Base-by-base conservation (phyloP, 202 grass and related monocot species). In the Digitaria exilis region DNA sequence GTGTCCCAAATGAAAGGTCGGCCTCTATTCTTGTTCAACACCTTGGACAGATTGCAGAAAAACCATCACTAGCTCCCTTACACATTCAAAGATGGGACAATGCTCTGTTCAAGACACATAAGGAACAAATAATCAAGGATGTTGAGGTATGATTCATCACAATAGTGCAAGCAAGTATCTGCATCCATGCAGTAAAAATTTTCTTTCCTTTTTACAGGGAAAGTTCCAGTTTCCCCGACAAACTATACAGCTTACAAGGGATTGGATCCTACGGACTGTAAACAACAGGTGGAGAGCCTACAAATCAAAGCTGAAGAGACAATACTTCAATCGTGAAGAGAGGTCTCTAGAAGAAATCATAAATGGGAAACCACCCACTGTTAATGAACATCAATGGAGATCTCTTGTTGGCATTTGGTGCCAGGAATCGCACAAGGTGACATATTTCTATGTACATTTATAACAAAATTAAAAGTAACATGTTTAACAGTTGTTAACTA, bases 1-100 rank as follows among this genome's bases (percentile, higher is more conserved):
- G 78, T 71, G 52, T 54, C 1, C 62, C 60, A 5, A 79, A 79
- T 52, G 59, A 65, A 37, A 65, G 44, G 30, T 65, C 60, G 32
- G 35, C 22, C 15, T 69, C 65, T 9, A 69, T 80, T 70, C 65
- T 80, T 57, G 50, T 63, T 0, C 15, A 26, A 0, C 11, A 69
- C 19, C 49, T 80, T 80, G 62, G 64, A 3, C 0, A 43, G 1
- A 7, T 60, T 11, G 52, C 65, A 60, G 1, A 67, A 16, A 71
- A 2, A 3, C 13, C 37, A 24, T 69, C 78, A 19, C 21, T 80
- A 18, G 63, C 54, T 32, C 79, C 66, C 5, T 24, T 81, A 4
- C 6, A 81, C 37, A 46, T 69, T 56, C 46, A 35, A 16, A 80
- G 24, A 44, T 80, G 50, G 50, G 78, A 70, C 9, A 28, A 45